Conservation (phyloP, 768 basidiomycete genomes). For the Rhizopogon vinicolor region DNA sequence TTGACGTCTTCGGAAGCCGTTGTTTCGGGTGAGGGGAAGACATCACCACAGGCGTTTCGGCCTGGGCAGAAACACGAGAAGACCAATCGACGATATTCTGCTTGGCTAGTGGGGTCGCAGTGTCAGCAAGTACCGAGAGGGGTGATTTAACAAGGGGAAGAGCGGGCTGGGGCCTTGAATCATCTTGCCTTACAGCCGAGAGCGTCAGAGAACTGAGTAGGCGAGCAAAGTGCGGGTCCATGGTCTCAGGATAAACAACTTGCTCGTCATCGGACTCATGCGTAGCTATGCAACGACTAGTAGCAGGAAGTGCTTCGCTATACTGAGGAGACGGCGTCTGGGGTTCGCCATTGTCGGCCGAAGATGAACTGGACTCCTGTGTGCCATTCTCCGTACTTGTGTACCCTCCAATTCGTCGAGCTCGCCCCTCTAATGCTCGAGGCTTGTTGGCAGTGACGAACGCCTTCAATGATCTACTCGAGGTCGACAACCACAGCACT, state of each 20-base stretch:
- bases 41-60: constrained; percentile 4
- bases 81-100: constrained; percentile 26
- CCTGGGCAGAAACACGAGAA: constrained; percentile 23
- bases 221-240: constrained; percentile 71
- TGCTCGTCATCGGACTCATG: constrained; percentile 31
- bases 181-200: constrained; percentile 39
- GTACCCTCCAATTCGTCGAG: constrained; percentile 30
- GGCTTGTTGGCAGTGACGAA: constrained; percentile 66
- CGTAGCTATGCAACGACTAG: constrained; percentile 14
- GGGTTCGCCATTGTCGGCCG: constrained; percentile 54
- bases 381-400: constrained; percentile 28
- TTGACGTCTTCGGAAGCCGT: constrained; percentile 6
- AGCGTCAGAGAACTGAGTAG: constrained; percentile 58
- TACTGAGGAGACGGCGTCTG: constrained; percentile 63
- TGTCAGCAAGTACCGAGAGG: constrained; percentile 1
- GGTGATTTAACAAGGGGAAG: constrained; percentile 2
- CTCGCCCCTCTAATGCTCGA: constrained; percentile 29
- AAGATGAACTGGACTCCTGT: constrained; percentile 68
- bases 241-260: constrained; percentile 21
- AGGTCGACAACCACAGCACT: constrained; percentile 2
- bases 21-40: constrained; percentile 7
- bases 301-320: constrained; percentile 32
- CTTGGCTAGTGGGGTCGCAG: constrained; percentile 8
- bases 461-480: constrained; percentile 41
- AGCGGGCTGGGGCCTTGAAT: constrained; percentile 7